Conservation (phyloP, 1,284 basidiomycete species). For the Ceraceosorus guamensis region DNA sequence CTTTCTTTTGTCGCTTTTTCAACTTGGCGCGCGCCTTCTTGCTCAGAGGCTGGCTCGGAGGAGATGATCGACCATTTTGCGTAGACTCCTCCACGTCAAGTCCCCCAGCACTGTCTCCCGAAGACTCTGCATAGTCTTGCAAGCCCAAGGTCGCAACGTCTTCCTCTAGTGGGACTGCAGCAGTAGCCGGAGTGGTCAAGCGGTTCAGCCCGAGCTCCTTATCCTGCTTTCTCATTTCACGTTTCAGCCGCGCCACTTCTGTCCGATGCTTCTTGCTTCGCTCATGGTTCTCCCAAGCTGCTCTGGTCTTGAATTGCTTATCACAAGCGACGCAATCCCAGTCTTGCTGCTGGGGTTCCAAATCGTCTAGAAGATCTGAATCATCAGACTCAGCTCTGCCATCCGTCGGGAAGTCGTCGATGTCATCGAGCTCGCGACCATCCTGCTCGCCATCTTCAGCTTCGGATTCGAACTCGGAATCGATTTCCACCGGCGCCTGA, state of each 20-base stretch:
- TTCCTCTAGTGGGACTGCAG: no score
- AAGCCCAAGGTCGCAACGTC: no score
- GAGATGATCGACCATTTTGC: no score
- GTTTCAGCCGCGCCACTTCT: conserved; percentile 53
- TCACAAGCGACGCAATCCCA: conserved; percentile 76
- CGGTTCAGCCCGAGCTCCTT: conserved; percentile 57
- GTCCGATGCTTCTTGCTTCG: conserved; percentile 90
- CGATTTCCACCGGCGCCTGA: not conserved
- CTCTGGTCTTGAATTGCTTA: conserved; percentile 83
- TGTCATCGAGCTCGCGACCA: not conserved
- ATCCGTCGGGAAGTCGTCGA: no score
- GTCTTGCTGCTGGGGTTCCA: conserved; percentile 9
- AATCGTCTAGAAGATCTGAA: conserved; percentile 21
- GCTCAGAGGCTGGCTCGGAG: conserved; percentile 12
- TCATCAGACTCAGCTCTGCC: no score
- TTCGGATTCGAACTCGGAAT: conserved; percentile 10
- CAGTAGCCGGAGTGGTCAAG: no score
- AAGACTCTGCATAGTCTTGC: no score
- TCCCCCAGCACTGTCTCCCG: no score
- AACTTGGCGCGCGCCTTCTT: conserved; percentile 31
- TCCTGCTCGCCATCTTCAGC: conserved; percentile 4
- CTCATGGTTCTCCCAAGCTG: conserved; percentile 93
- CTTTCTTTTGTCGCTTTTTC: no score
- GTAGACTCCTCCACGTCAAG: no score
- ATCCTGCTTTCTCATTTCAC: conserved; percentile 70